Evolutionary conservation across 2,329 filamentous ascomycete species (phyloP).

Genomic region (Claviceps fusiformis): DNA sequence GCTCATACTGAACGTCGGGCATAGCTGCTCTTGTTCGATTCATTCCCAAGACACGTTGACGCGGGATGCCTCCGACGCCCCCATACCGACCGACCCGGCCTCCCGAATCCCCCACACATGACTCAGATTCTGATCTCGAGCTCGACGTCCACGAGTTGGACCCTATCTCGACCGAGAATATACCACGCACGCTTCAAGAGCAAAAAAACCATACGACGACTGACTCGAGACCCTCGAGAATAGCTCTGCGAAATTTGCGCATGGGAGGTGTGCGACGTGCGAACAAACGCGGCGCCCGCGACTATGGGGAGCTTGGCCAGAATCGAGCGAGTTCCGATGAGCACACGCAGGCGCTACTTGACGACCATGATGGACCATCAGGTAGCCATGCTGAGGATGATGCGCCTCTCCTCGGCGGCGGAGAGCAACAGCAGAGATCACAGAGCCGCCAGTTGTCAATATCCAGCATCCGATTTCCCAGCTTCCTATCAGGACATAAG

Average conservation of each 20-base stretch:
- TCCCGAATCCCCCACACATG: slow-evolving; percentile 44
- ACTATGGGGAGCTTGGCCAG: slow-evolving; percentile 47
- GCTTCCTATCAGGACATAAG: slow-evolving; percentile 40
- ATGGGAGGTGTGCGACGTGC: slow-evolving; percentile 49
- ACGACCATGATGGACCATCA: slow-evolving; percentile 45
- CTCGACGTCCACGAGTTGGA: slow-evolving; percentile 73
- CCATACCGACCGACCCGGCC: slow-evolving; percentile 39
- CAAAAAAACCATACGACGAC: slow-evolving; percentile 20
- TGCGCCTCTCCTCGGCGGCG: slow-evolving; percentile 52
- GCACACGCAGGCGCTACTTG: slow-evolving; percentile 53
- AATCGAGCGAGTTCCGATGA: slow-evolving; percentile 45
- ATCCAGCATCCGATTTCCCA: slow-evolving; percentile 50
- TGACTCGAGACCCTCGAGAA: slow-evolving; percentile 40
- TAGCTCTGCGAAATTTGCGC: slow-evolving; percentile 58
- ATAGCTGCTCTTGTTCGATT: slow-evolving; percentile 3
- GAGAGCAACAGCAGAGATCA: slow-evolving; percentile 13
- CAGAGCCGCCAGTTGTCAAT: slow-evolving; percentile 17
- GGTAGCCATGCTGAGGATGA: slow-evolving; percentile 53
- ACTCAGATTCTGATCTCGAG: slow-evolving; percentile 60
- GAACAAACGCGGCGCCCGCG: slow-evolving; percentile 37
- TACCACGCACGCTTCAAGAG: slow-evolving; percentile 18
- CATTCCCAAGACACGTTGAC: slow-evolving; percentile 4
- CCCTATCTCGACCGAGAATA: slow-evolving; percentile 34
- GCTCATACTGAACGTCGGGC: slow-evolving; percentile 7
- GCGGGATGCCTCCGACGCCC: slow-evolving; percentile 45